Evolutionary conservation across 345 rosid genomes (phyloP).

Genomic region (Eucalyptus sp.): DNA sequence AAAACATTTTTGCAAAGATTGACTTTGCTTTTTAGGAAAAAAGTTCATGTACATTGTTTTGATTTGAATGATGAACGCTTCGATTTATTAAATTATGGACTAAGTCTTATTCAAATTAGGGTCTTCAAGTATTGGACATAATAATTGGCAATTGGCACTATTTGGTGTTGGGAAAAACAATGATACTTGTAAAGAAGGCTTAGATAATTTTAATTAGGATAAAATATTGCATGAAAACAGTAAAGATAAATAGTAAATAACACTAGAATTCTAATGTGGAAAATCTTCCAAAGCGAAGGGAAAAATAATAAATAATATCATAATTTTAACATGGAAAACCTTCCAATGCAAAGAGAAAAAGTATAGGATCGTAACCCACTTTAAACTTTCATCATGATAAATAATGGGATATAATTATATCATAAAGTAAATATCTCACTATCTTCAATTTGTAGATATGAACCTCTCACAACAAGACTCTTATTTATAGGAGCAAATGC

Average conservation of each 20-base stretch:
- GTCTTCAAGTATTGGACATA: background rate
- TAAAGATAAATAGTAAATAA: too few relatives aligned
- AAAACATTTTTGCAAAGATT: background rate
- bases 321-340: rapidly evolving
- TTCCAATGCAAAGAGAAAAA: rapidly evolving
- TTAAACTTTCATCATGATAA: too few relatives aligned
- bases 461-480: rapidly evolving
- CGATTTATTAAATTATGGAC: background rate
- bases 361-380: too few relatives aligned
- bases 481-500: rapidly evolving
- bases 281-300: background rate
- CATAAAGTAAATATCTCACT: too few relatives aligned
- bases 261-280: too few relatives aligned
- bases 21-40: background rate
- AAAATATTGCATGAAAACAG: rapidly evolving
- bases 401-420: too few relatives aligned
- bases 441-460: rapidly evolving
- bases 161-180: background rate
- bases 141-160: background rate
- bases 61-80: background rate
- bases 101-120: background rate
- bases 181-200: background rate
- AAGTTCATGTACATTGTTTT: background rate
- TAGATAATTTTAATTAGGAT: too few relatives aligned
- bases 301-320: too few relatives aligned